Base-by-base conservation (phyloP, 2,329 filamentous ascomycete species). In the Aureobasidium leucospermi region DNA sequence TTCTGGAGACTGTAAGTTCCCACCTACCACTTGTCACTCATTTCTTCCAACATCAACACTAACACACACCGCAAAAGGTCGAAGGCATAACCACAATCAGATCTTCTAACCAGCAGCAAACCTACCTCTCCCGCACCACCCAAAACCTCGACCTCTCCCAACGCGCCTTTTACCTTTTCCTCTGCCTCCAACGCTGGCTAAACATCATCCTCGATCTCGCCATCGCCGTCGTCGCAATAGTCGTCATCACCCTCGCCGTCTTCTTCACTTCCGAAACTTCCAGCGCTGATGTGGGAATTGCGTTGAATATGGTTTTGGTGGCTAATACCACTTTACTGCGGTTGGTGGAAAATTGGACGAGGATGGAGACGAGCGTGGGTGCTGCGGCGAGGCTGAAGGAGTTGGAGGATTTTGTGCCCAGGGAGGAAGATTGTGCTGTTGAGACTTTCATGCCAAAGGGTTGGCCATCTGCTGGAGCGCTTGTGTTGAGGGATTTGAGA, bases 381-480 rank as follows among this genome's bases (percentile, higher is more conserved):
- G 79, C 80, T 13, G 75, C 84, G 9, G 71, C 76, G 3, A 73
- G 81, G 16, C 73, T 83, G 58, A 79, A 78, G 64, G 71, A 73
- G 11, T 82, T 83, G 34, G 53, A 57, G 16, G 53, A 57, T 15
- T 5, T n/a, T 8, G 41, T 46, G 19, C 31, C 42, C 1, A 16
- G 5, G 5, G 53, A 57, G 15, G 32, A 57, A 16, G 10, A 39
- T 10, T n/a, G 6, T 42, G 38, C 38, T 43, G 82, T 77, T 13
- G 87, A 86, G 13, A 70, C 73, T 19, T 76, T 79, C 16, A 81
- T 86, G 0, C 85, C 89, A 0, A 86, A 86, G 1, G 82, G 83
- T 0, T 94, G 90, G 90, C 89, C 90, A 0, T 83, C 82, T 0
- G 82, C 87, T 62, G 90, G 90, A 6, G 78, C 81, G 9, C 78